phyloP scores from a whole-genome alignment of 1,284 basidiomycete species.

The Leucoagaricus sp. region DNA sequence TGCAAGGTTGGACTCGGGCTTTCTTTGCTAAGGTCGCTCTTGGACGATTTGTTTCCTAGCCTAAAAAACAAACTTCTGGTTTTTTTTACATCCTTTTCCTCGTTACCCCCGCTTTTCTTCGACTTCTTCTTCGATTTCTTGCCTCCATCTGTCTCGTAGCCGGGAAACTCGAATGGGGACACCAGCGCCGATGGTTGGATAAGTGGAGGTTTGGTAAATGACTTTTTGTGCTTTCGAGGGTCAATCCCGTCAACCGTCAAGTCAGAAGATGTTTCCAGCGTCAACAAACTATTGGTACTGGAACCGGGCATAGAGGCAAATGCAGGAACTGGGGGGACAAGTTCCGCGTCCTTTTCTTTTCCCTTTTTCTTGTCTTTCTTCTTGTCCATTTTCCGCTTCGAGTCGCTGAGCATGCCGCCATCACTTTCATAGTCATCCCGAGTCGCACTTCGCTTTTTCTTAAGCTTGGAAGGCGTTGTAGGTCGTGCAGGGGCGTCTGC shows the following conservation, averaged over 20 bases:
- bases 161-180: background rate
- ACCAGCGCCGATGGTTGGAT: background rate
- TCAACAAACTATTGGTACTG: constrained; percentile 4
- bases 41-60: constrained; percentile 25
- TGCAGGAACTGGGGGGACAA: background rate
- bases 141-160: constrained; percentile 16
- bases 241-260: background rate
- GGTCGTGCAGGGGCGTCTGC: constrained; percentile 23
- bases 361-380: constrained; percentile 40
- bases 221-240: background rate
- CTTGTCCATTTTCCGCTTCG: constrained; percentile 36
- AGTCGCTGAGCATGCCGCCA: constrained; percentile 50
- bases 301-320: constrained; percentile 1
- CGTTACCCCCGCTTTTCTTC: constrained; percentile 24
- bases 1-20: constrained; percentile 34
- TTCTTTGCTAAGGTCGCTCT: constrained; percentile 28
- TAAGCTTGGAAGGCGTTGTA: constrained; percentile 35
- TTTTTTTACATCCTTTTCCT: constrained; percentile 22
- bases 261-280: background rate
- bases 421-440: constrained; percentile 57
- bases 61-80: constrained; percentile 13
- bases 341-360: constrained; percentile 28
- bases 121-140: constrained; percentile 21
- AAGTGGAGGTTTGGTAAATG: background rate
- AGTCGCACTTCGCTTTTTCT: constrained; percentile 38